Conservation (phyloP, 495 filamentous ascomycete genomes). For the Thermothielavioides terrestris region DNA sequence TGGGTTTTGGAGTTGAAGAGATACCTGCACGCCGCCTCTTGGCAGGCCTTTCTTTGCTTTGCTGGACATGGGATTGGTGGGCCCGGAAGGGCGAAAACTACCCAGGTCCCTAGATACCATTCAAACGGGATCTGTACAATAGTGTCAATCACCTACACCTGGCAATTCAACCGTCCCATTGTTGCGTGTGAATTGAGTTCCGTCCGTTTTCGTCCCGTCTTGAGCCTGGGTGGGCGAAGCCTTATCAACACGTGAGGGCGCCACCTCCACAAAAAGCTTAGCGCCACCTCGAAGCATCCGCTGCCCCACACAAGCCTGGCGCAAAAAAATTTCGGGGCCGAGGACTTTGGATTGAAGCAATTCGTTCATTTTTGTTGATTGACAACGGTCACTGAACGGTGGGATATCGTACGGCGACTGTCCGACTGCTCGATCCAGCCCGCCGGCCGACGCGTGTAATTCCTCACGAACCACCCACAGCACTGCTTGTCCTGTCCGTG, state of each 20-base stretch:
- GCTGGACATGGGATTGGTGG: not conserved
- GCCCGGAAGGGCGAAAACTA: not conserved
- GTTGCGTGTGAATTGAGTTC: not conserved
- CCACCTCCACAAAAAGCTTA: not conserved
- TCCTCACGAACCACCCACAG: constrained; percentile 15
- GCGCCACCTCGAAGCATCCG: constrained; percentile 7
- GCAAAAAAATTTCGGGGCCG: constrained; percentile 18
- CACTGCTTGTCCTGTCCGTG: not conserved
- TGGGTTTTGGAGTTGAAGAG: constrained; percentile 3
- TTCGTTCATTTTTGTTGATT: not conserved
- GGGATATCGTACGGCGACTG: constrained; percentile 18
- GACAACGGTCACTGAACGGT: constrained; percentile 7
- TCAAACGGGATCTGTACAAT: too few relatives aligned
- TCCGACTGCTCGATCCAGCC: constrained; percentile 14
- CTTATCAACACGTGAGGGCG: constrained; percentile 7
- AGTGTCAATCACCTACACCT: too few relatives aligned
- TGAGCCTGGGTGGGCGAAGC: not conserved
- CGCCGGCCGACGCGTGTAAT: constrained; percentile 15
- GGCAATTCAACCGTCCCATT: not conserved
- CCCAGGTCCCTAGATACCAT: too few relatives aligned
- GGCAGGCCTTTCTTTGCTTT: constrained; percentile 1
- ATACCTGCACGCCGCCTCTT: constrained; percentile 3
- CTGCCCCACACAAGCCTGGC: constrained; percentile 15
- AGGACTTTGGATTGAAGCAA: not conserved
- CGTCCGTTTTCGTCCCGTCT: not conserved